Evolutionary conservation across 495 filamentous ascomycete genomes (phyloP), one percentile per base, ranked within the genome.

Genomic region (Penicillium canariense): DNA sequence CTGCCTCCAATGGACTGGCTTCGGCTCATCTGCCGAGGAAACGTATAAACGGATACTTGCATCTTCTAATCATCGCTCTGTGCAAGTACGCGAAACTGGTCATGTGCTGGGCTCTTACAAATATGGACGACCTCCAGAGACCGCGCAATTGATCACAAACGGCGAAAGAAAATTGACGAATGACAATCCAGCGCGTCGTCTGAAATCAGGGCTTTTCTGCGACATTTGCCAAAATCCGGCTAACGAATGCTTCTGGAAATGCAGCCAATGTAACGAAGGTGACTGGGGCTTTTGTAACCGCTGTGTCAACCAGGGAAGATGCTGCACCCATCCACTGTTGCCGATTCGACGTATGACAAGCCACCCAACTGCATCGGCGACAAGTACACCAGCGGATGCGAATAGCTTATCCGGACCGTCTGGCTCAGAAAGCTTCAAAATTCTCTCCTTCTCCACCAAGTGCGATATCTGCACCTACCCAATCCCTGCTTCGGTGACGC

Each of bases 281-380:
- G 90, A 91, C 61, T 96, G 91, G 91, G 91, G 91, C 1, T 96
- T 89, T 61, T 96, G 91, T 71, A 86, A 87, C 54, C 63, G 70
- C 51, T 96, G 91, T 63, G 89, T 96, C 25, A 89, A 89, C 40
- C 83, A 83, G 67, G 88, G 85, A 11, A 76, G 76, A 38, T 84
- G 82, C 58, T 96, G 91, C 71, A 88, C 84, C 0, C 91, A 96
- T 62, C 73, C 84, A 0, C 72, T 96, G 0, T 74, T 93, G 1
- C 88, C 91, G 3, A 70, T 92, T 20, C 69, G 80, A 14, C 76
- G 77, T 48, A 64, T 78, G 8, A 47, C 56, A 3, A 59, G 61
- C 14, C 54, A 46, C 39, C 35, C 66, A 30, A 48, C 62, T 48
- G 12, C 64, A 56, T 53, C 67, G 48, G 46, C 58, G 23, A 22